Base-by-base conservation (phyloP, 139 green algal genomes). In the Choricystis sp. region DNA sequence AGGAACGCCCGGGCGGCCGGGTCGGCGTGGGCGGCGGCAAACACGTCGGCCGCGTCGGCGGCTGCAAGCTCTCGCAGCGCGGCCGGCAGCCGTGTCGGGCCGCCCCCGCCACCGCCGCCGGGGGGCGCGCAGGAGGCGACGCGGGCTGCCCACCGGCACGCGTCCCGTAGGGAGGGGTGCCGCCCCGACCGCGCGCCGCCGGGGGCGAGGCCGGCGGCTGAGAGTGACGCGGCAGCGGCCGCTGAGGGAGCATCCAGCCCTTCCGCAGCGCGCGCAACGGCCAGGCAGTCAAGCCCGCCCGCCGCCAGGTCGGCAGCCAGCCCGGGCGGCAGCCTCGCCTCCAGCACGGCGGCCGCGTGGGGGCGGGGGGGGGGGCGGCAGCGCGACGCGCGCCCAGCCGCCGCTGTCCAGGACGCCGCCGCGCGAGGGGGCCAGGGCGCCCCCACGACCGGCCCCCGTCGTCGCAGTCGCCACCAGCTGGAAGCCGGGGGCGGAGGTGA, bases 401-500 rank as follows among this genome's bases (percentile, higher is more conserved):
- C 64, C 3, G 67, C 57, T 24, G 65, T 71, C 26, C 9, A 52
- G 40, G 40, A 16, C 40, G 16, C 9, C 9, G 9, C 40, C 40
- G 40, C 40, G 9, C 40, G 9, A 16, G 16, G 40, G 16, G 9
- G n/a, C n/a, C n/a, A n/a, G n/a, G n/a, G 9, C 40, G 40, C 40
- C 40, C 9, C 40, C 40, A 16, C 40, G 40, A 9, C 40, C 9
- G 9, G 9, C 40, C 9, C 40, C 40, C 40, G 40, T 52, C 40
- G 40, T 16, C 9, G 72, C 70, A n/a, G 90, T 92, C 2, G 79
- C 84, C 19, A 96, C 70, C 16, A 96, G 72, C 67, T 92, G 84
- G 63, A 96, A 95, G 26, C 83, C 85, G 0, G 74, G 72, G 4
- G 74, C 75, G 0, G 88, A 83, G 1, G 66, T 40, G 25, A 94